Evolutionary conservation across 331 rosid genomes (phyloP).

Genomic region (Saraca asoca): DNA sequence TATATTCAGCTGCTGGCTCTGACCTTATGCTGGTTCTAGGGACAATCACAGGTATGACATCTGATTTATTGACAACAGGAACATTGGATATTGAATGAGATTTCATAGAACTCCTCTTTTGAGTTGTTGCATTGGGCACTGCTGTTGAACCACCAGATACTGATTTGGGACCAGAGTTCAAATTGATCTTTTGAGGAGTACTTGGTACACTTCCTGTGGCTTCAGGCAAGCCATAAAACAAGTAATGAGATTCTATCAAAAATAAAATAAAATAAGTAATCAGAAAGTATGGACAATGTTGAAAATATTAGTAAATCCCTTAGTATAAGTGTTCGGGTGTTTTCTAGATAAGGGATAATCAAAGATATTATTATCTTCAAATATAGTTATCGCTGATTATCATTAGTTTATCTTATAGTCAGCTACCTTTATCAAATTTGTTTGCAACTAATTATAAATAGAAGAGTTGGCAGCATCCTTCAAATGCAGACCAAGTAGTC

Average conservation of each 20-base stretch:
- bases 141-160: slow-evolving; percentile 62
- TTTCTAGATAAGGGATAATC: no score
- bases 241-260: slow-evolving; percentile 23
- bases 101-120: slow-evolving; percentile 67
- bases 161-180: slow-evolving; percentile 66
- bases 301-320: no score
- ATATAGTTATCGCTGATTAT: no score
- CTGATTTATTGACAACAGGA: slow-evolving; percentile 64
- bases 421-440: no score
- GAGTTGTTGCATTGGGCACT: slow-evolving; percentile 55
- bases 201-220: slow-evolving; percentile 87
- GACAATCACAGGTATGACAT: slow-evolving; percentile 80
- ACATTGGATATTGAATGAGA: slow-evolving; percentile 56
- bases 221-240: slow-evolving; percentile 52
- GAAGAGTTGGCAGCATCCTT: no score
- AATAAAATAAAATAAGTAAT: no score
- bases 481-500: no score
- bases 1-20: slow-evolving; percentile 69
- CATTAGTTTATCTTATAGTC: no score
- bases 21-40: slow-evolving; percentile 75
- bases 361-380: no score
- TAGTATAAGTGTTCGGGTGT: no score
- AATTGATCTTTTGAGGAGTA: slow-evolving; percentile 80
- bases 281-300: no score
- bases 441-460: no score